Percentiles rank a stretch among this genome's conserved stretches.
phyloP scores from a whole-genome alignment of 768 basidiomycete species.

The Candolleomyces eurysporus region DNA sequence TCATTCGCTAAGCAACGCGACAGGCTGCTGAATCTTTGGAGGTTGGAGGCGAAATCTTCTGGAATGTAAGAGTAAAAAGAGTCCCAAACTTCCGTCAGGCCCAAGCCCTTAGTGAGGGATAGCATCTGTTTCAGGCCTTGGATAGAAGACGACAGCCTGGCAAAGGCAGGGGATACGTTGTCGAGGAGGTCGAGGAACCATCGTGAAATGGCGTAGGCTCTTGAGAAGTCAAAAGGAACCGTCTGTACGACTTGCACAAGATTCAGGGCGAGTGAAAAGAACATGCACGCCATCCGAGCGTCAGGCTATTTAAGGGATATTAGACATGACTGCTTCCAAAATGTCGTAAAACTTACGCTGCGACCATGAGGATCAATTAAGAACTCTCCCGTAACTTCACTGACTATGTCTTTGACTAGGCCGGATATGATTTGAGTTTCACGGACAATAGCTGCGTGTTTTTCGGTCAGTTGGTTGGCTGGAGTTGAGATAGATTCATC shows the following conservation, averaged over 20 bases:
- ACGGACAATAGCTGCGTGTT: not conserved
- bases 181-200: constrained; percentile 34
- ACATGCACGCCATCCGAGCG: constrained; percentile 29
- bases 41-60: not conserved
- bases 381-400: not conserved
- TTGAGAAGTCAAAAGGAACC: constrained; percentile 50
- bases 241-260: constrained; percentile 41
- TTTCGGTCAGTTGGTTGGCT: not conserved
- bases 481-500: not conserved
- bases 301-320: constrained; percentile 21
- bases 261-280: constrained; percentile 37
- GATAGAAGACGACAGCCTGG: constrained; percentile 27
- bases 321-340: not conserved
- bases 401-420: not conserved
- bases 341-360: not conserved
- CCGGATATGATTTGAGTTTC: not conserved
- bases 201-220: constrained; percentile 18
- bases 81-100: constrained; percentile 72
- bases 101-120: constrained; percentile 67
- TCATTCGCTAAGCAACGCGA: not conserved
- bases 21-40: not conserved
- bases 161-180: constrained; percentile 31
- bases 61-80: constrained; percentile 1
- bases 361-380: not conserved
- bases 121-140: constrained; percentile 45